Evolutionary conservation across 2,329 filamentous ascomycete genomes (phyloP).

Genomic region (Penicillium brevicompactum): DNA sequence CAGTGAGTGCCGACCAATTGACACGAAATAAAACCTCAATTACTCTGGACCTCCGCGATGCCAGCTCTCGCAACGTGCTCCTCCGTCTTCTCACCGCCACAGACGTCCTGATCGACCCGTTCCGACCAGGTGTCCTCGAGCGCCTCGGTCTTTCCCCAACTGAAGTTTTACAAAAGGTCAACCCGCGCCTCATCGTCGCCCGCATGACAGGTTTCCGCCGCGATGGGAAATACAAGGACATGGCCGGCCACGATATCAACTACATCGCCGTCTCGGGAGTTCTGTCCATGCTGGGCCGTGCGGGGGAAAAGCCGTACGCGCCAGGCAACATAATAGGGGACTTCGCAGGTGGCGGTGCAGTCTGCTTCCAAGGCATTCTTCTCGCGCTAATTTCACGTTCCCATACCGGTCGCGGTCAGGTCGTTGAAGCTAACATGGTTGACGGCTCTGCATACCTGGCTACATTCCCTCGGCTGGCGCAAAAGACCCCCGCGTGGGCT

Average conservation of each 20-base stretch:
- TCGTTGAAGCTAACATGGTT: constrained; percentile 97
- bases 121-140: constrained; percentile 87
- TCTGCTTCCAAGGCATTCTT: constrained; percentile 78
- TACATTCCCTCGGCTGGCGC: constrained; percentile 71
- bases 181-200: constrained; percentile 76
- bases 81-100: constrained; percentile 63
- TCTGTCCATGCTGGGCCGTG: constrained; percentile 72
- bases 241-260: constrained; percentile 97
- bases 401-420: constrained; percentile 71
- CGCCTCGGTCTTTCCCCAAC: constrained; percentile 75
- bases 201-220: constrained; percentile 89
- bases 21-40: constrained; percentile 81
- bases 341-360: constrained; percentile 85
- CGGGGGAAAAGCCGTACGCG: constrained; percentile 69
- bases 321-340: constrained; percentile 86
- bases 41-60: constrained; percentile 73
- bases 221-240: constrained; percentile 79
- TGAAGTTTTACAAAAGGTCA: constrained; percentile 64
- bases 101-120: constrained; percentile 90
- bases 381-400: constrained; percentile 72
- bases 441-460: constrained; percentile 81
- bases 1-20: constrained; percentile 68
- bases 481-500: constrained; percentile 65
- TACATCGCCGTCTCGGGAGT: constrained; percentile 88
- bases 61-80: constrained; percentile 65